Percentiles rank a stretch among this genome's conserved stretches.
These are phyloP conservation scores for Suhomyces atakaporum DNA, from an alignment of 1,139 yeast species.

Conservation along the genomic window DNA sequence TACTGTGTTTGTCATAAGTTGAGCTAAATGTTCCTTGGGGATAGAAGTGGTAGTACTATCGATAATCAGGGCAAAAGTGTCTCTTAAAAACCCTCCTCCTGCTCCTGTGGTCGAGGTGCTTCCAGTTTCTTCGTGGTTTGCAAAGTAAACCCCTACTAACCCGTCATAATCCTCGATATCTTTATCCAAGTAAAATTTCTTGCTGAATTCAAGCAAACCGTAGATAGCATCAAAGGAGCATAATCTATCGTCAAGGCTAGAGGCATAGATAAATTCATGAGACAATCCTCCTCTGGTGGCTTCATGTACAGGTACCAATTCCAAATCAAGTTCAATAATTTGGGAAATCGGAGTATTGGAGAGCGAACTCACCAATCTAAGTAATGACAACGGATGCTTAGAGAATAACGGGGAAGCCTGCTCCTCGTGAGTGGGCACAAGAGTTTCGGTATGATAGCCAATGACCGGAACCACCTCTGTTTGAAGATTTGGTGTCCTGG, in stretches of 20 bases:
- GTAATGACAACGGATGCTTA: conserved; percentile 39
- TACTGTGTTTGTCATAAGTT: conserved; percentile 23
- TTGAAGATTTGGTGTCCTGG: conserved; percentile 40
- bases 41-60: conserved; percentile 3
- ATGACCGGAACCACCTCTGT: conserved; percentile 47
- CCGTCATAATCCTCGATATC: conserved; percentile 29
- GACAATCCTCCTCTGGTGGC: conserved; percentile 45
- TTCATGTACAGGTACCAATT: conserved; percentile 43
- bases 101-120: conserved; percentile 47
- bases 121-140: conserved; percentile 50
- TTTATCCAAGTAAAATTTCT: conserved; percentile 18
- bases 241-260: conserved; percentile 48
- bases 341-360: conserved; percentile 28
- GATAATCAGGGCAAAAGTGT: conserved; percentile 17
- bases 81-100: conserved; percentile 32
- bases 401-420: conserved; percentile 42
- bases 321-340: conserved; percentile 40
- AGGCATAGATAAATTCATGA: conserved; percentile 44
- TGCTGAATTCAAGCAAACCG: conserved; percentile 33
- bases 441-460: conserved; percentile 28
- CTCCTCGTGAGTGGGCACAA: conserved; percentile 22
- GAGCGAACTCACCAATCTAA: conserved; percentile 36
- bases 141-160: conserved; percentile 40
- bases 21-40: conserved; percentile 12
- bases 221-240: conserved; percentile 45